These are phyloP conservation scores for Aspergillus piperis DNA, from an alignment of 2,329 filamentous ascomycete species.

Conservation along the genomic window DNA sequence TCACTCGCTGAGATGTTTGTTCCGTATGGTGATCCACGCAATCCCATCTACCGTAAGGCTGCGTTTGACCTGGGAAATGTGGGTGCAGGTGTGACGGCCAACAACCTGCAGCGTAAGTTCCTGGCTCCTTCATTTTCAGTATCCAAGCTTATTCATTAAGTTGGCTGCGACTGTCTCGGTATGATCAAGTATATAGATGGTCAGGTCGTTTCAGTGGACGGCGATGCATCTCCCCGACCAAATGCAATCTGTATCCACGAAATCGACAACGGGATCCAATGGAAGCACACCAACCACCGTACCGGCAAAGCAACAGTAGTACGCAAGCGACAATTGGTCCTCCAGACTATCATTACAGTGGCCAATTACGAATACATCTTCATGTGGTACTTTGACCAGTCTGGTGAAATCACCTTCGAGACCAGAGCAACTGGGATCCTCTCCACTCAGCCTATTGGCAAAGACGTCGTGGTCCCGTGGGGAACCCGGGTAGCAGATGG, in stretches of 20 bases:
- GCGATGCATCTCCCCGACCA: slow-evolving; percentile 39
- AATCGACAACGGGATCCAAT: slow-evolving; percentile 41
- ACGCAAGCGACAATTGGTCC: slow-evolving; percentile 36
- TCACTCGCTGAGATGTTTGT: slow-evolving; percentile 49
- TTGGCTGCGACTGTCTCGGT: slow-evolving; percentile 47
- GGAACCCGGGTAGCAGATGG: slow-evolving; percentile 46
- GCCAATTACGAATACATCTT: slow-evolving; percentile 51
- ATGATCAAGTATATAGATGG: slow-evolving; percentile 45
- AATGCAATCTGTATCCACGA: slow-evolving; percentile 49
- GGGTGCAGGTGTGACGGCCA: slow-evolving; percentile 46
- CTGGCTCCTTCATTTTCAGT: neutral
- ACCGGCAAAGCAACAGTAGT: slow-evolving; percentile 37
- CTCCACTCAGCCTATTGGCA: slow-evolving; percentile 38
- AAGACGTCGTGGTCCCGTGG: slow-evolving; percentile 36
- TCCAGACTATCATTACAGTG: slow-evolving; percentile 46
- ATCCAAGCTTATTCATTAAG: neutral
- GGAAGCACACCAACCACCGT: slow-evolving; percentile 46
- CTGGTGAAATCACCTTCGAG: slow-evolving; percentile 44
- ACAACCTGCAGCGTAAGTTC: slow-evolving; percentile 36
- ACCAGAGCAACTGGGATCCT: slow-evolving; percentile 51
- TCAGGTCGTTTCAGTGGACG: slow-evolving; percentile 36
- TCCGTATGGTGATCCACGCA: slow-evolving; percentile 46
- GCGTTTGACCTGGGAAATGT: slow-evolving; percentile 50
- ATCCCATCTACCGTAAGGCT: slow-evolving; percentile 44
- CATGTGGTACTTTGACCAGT: slow-evolving; percentile 45